Base-by-base conservation (phyloP, 192 early-diverging fungal genomes). In the Backusella tuberculispora region DNA sequence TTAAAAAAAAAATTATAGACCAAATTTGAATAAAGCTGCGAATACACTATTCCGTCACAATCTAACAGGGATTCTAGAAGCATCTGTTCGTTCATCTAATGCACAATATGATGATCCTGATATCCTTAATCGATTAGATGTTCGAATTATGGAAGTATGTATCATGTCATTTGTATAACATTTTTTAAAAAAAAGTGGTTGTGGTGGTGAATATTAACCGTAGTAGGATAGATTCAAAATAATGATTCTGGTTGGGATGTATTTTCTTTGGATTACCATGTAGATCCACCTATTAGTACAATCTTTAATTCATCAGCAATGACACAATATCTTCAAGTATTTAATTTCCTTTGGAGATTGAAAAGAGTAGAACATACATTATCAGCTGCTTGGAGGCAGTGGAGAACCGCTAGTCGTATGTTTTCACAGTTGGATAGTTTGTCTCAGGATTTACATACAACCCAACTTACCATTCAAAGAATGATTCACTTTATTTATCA, bases 401-500 rank as follows among this genome's bases (percentile, higher is more conserved):
- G 92, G 77, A 92, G 93, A 78, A 90, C 91, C 21, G 83, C 84
- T 47, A 88, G 89, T 48, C 86, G 92, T 13, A 83, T 76, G 26
- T 85, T 86, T 60, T 66, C 72, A 10, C 76, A 78, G 6, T 83
- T 87, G 17, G 72, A 80, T 24, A 83, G 83, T 86, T 74, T 91
- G 56, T 79, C 79, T 41, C 85, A 81, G 53, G 90, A 91, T 15
- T 77, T 96, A 47, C 94, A 94, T 38, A 74, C 85, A 29, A 88
- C 91, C 72, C 84, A 89, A 50, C 81, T 94, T 48, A 84, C 88
- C 13, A 88, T 91, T 77, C 87, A 86, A 17, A 89, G 96, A 80
- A 98, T 98, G 97, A 90, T 93, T 53, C 97, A 98, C 81, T 98
- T 97, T 81, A 88, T 96, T 48, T 88, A 93, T 74, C 96, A 99